Percentiles rank a stretch among this genome's conserved stretches.
These are phyloP conservation scores for Aspergillus ibericus DNA, from an alignment of 2,329 filamentous ascomycete genomes.

Conservation along the genomic window DNA sequence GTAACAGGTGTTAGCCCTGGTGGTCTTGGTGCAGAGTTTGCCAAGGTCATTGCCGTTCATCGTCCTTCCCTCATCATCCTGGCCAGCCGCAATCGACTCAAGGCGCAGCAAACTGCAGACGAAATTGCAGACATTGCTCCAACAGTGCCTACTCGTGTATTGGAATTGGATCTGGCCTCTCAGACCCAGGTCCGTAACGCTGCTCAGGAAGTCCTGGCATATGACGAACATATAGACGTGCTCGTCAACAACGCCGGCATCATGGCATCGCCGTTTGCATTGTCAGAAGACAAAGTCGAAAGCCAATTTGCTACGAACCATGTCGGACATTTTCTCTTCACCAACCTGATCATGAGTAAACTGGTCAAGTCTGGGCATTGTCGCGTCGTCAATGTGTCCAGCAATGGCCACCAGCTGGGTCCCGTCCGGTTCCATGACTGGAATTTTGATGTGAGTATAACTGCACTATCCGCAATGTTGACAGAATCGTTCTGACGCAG, in stretches of 20 bases:
- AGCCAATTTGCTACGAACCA: conserved; percentile 44
- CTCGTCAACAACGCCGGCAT: conserved; percentile 46
- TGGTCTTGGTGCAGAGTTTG: neutral
- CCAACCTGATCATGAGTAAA: conserved; percentile 23
- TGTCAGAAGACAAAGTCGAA: conserved; percentile 39
- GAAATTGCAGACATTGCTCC: neutral
- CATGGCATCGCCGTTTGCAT: conserved; percentile 39
- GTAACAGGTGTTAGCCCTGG: neutral
- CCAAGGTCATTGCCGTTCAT: neutral
- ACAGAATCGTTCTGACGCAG: too few relatives aligned
- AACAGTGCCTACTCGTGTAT: neutral
- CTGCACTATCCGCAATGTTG: too few relatives aligned
- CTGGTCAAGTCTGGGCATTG: neutral
- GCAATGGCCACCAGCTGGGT: neutral
- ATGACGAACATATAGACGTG: conserved; percentile 30
- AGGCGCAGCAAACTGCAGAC: neutral
- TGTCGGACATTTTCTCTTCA: conserved; percentile 41
- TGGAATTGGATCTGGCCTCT: neutral
- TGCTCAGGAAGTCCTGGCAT: neutral
- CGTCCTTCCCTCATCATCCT: neutral
- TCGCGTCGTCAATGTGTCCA: neutral
- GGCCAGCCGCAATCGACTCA: neutral
- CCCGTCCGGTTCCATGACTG: neutral
- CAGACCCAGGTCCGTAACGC: neutral
- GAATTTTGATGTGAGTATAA: neutral